phyloP scores from a whole-genome alignment of 148 eudicot species.

The Hydrangea macrophylla region DNA sequence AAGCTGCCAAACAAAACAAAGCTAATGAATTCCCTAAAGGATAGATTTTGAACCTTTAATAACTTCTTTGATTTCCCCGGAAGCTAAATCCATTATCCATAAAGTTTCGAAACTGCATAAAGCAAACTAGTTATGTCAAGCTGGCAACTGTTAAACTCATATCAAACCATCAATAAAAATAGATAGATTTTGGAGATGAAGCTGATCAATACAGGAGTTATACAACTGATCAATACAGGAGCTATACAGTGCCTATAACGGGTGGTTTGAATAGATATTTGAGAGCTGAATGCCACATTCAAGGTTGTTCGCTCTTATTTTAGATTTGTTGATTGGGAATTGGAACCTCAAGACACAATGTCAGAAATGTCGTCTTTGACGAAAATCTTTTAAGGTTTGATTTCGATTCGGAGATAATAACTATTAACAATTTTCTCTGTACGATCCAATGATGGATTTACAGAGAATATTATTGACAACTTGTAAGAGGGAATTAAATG shows the following conservation, averaged over 20 bases:
- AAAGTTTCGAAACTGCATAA: slow-evolving; percentile 65
- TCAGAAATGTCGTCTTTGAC: background rate
- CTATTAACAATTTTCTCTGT: no score
- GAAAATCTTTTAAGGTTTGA: background rate
- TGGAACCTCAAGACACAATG: background rate
- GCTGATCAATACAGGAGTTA: background rate
- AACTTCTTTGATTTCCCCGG: slow-evolving; percentile 51
- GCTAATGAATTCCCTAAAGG: background rate
- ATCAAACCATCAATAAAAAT: background rate
- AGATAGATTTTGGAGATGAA: slow-evolving; percentile 3
- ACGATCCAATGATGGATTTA: no score
- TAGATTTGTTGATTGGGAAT: background rate
- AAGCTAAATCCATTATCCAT: slow-evolving; percentile 71
- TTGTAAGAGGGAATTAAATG: background rate
- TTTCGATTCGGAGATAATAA: background rate
- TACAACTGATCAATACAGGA: background rate
- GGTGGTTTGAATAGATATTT: background rate
- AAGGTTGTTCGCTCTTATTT: background rate
- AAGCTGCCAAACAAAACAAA: background rate
- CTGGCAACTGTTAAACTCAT: background rate
- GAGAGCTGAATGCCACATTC: background rate
- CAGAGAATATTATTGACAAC: background rate
- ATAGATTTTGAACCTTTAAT: slow-evolving; percentile 47
- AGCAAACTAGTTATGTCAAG: slow-evolving; percentile 8
- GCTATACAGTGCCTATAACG: background rate